These are phyloP conservation scores for Zelopaecilomyces penicillatus DNA, from an alignment of 2,329 filamentous ascomycete genomes.

Conservation along the genomic window DNA sequence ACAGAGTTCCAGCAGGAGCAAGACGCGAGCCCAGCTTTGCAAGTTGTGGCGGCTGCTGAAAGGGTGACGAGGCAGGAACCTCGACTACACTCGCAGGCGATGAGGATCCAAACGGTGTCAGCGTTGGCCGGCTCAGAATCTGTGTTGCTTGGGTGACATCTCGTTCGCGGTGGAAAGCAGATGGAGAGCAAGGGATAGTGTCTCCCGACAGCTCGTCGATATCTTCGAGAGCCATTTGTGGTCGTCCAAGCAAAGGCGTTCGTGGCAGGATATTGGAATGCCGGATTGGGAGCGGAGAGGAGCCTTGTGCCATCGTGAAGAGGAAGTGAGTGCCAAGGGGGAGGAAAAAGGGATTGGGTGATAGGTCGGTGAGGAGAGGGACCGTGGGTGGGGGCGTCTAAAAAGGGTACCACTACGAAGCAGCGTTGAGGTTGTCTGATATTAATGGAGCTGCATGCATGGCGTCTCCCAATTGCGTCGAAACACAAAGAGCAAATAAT, in stretches of 20 bases:
- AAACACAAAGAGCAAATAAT: no score
- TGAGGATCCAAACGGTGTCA: slow-evolving; percentile 26
- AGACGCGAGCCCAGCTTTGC: slow-evolving; percentile 47
- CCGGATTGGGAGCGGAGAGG: slow-evolving; percentile 24
- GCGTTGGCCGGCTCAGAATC: slow-evolving; percentile 32
- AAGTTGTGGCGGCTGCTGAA: slow-evolving; percentile 33
- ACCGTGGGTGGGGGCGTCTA: no score
- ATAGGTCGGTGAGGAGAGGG: background rate
- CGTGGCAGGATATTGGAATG: slow-evolving; percentile 20
- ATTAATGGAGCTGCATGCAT: background rate
- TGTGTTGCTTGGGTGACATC: slow-evolving; percentile 39
- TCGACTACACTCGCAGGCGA: slow-evolving; percentile 52
- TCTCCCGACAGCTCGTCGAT: slow-evolving; percentile 38
- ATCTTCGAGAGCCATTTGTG: slow-evolving; percentile 21
- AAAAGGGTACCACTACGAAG: slow-evolving; percentile 2
- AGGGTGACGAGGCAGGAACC: slow-evolving; percentile 82
- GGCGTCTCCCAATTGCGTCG: background rate
- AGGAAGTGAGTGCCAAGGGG: background rate
- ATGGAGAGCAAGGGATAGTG: slow-evolving; percentile 38
- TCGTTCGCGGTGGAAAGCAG: slow-evolving; percentile 24
- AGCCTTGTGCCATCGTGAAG: slow-evolving; percentile 19
- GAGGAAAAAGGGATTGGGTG: slow-evolving; percentile 7
- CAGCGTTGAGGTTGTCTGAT: background rate
- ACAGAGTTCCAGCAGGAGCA: slow-evolving; percentile 68
- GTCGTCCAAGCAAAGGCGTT: slow-evolving; percentile 18